A percentile compares a stretch with the other conserved stretches of the same genome.
Evolutionary conservation across 2,329 filamentous ascomycete genomes (phyloP).

Genomic region (Leptoxyphium fumago): DNA sequence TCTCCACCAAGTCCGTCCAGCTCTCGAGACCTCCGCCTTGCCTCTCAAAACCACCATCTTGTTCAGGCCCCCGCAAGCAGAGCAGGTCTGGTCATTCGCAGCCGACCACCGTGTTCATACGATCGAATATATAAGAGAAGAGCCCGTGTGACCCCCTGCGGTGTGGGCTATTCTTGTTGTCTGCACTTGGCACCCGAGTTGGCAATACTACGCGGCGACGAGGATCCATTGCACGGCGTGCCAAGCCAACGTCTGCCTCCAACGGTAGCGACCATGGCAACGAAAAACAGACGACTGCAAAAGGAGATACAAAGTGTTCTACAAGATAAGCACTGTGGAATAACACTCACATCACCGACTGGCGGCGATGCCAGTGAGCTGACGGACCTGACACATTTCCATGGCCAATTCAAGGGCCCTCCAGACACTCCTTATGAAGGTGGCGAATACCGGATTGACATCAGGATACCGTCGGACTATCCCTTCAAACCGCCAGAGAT

Average conservation of each 20-base stretch:
- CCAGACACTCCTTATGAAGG: constrained; percentile 90
- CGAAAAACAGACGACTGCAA: constrained; percentile 46
- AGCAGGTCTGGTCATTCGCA: no score
- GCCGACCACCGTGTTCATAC: no score
- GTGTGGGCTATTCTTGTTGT: no score
- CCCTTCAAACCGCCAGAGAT: constrained; percentile 87
- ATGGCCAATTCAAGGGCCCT: constrained; percentile 70
- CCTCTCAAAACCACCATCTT: no score
- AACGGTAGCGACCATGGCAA: constrained; percentile 24
- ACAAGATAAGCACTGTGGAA: constrained; percentile 60
- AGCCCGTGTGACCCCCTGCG: no score
- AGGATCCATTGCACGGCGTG: not conserved
- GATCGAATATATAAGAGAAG: no score
- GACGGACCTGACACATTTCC: constrained; percentile 65
- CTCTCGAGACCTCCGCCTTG: no score
- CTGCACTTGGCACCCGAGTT: no score
- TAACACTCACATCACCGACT: constrained; percentile 39
- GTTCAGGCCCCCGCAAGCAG: no score
- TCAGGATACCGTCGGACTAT: constrained; percentile 75
- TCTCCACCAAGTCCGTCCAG: no score
- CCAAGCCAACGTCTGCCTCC: not conserved
- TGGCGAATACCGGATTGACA: constrained; percentile 68
- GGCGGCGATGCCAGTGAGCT: constrained; percentile 34
- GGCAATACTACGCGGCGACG: no score
- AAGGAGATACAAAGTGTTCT: constrained; percentile 68